Percentiles rank a stretch among this genome's conserved stretches.
These are phyloP conservation scores for Ogataea hybrid DNA, from an alignment of 1,139 yeast species.

Conservation along the genomic window DNA sequence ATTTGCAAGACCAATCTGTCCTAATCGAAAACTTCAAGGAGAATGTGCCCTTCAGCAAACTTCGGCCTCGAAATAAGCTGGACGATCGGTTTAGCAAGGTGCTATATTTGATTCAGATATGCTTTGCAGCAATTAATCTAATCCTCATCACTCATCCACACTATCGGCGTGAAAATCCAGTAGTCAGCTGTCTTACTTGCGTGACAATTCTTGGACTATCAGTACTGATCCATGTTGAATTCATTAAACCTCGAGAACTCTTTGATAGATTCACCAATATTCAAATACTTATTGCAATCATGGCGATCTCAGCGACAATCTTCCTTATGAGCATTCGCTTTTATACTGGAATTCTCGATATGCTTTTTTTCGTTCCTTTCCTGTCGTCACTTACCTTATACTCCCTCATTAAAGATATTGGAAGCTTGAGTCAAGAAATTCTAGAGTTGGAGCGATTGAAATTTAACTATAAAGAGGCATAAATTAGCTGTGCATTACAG, in stretches of 20 bases:
- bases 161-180: constrained; percentile 25
- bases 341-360: constrained; percentile 11
- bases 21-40: constrained; percentile 20
- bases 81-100: constrained; percentile 10
- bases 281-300: background rate
- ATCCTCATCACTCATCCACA: constrained; percentile 24
- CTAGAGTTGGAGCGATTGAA: constrained; percentile 20
- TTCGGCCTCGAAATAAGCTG: constrained; percentile 10
- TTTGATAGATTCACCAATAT: background rate
- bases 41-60: constrained; percentile 17
- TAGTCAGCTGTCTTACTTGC: constrained; percentile 25
- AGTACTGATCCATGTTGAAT: constrained; percentile 15
- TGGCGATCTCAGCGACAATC: constrained; percentile 1
- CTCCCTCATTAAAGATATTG: constrained; percentile 20
- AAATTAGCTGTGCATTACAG: constrained; percentile 7
- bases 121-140: constrained; percentile 22
- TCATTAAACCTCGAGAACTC: constrained; percentile 8
- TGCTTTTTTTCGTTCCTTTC: constrained; percentile 27
- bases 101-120: constrained; percentile 16
- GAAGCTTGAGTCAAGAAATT: constrained; percentile 18
- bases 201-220: constrained; percentile 17
- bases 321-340: constrained; percentile 1
- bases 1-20: constrained; percentile 23
- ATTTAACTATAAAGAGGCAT: constrained; percentile 21
- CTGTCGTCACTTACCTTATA: constrained; percentile 19